Conservation (phyloP, 139 green algal genomes). For the Chloropicon primus region DNA sequence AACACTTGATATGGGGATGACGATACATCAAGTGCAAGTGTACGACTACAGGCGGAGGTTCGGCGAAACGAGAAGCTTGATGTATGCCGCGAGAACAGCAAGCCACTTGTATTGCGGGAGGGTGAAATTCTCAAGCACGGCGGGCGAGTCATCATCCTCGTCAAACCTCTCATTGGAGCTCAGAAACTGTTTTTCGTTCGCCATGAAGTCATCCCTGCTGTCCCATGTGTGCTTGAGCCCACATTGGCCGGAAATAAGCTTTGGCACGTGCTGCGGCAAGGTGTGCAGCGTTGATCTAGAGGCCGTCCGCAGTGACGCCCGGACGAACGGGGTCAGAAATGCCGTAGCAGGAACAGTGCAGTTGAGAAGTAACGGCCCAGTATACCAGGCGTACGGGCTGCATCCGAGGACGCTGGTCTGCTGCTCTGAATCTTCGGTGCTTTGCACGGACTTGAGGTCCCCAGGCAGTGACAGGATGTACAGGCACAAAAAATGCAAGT, state of each 20-base stretch:
- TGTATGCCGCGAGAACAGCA: background rate
- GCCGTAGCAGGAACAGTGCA: background rate
- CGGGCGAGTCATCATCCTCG: too few species aligned
- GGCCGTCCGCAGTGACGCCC: too few species aligned
- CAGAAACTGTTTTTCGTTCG: background rate
- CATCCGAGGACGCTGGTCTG: background rate
- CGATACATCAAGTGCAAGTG: background rate
- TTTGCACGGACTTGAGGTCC: background rate
- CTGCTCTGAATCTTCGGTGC: background rate
- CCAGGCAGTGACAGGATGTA: background rate
- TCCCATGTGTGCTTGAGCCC: background rate
- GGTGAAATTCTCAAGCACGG: too few species aligned
- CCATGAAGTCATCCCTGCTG: background rate
- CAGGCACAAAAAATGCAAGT: background rate
- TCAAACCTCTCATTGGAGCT: too few species aligned
- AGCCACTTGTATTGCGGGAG: background rate
- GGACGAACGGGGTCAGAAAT: too few species aligned
- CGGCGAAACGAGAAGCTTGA: background rate
- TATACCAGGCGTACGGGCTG: background rate
- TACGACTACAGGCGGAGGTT: background rate
- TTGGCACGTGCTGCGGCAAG: background rate
- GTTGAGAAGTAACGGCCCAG: background rate
- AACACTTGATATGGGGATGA: background rate
- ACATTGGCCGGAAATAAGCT: background rate
- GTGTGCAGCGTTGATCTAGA: background rate